A percentile compares a stretch with the other conserved stretches of the same genome.
Evolutionary conservation across 2,329 filamentous ascomycete species (phyloP).

Genomic region (Penicillium frequentans): DNA sequence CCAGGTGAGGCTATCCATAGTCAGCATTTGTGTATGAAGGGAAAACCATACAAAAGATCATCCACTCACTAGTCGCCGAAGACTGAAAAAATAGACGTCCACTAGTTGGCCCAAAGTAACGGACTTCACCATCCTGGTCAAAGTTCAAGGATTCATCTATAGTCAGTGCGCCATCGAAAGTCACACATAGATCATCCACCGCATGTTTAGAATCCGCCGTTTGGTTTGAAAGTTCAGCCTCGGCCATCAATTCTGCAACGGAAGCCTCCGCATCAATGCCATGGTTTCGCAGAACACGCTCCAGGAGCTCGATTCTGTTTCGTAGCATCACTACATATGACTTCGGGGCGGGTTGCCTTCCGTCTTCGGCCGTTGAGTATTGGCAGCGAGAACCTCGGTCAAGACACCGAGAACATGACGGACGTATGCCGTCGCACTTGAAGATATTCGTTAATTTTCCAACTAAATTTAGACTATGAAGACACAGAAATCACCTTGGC

Average conservation of each 20-base stretch:
- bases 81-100: constrained; percentile 35
- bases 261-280: constrained; percentile 32
- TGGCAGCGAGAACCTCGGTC: constrained; percentile 31
- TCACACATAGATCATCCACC: constrained; percentile 20
- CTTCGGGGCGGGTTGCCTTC: constrained; percentile 36
- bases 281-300: constrained; percentile 28
- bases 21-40: not conserved
- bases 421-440: constrained; percentile 35
- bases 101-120: constrained; percentile 40
- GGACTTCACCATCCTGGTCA: constrained; percentile 35
- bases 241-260: constrained; percentile 13
- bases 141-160: constrained; percentile 39
- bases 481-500: constrained; percentile 33
- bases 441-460: not conserved
- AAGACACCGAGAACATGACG: constrained; percentile 35
- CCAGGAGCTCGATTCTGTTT: constrained; percentile 32
- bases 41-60: not conserved
- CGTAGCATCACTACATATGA: constrained; percentile 38
- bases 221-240: constrained; percentile 1
- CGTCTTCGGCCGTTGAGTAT: constrained; percentile 33
- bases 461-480: not conserved
- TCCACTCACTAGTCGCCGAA: constrained; percentile 9
- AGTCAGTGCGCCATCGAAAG: constrained; percentile 34
- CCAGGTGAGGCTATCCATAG: constrained; percentile 5
- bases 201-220: not conserved